Evolutionary conservation across 1,284 basidiomycete species (phyloP), one percentile per base, ranked within the genome.

Genomic region (Vanrija sp.): DNA sequence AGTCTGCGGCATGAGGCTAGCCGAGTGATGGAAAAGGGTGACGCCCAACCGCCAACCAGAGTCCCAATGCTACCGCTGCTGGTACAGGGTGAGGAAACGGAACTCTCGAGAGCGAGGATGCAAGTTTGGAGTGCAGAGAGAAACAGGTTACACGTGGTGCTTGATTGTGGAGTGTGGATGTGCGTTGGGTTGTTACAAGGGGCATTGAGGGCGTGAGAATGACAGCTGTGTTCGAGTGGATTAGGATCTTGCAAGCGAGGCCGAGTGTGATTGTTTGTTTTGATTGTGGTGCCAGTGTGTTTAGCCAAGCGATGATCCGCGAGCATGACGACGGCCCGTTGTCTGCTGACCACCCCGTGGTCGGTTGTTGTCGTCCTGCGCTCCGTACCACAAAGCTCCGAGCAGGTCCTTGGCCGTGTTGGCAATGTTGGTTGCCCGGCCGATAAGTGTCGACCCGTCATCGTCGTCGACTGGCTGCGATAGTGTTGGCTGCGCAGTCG

Each of bases 331-430:
- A n/a, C 47, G 50, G 4, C 38, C 36, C 15, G 38, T 14, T 10
- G 25, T 31, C 15, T 9, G 31, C 35, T 41, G 22, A 12, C n/a
- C 41, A n/a, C 18, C n/a, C 16, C 43, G 43, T 6, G 43, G 37
- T 8, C 46, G 47, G 9, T 25, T 36, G 23, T 43, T 22, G 20
- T 57, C 55, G 44, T 49, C 51, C 43, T 54, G 51, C 41, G 56
- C 53, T n/a, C 72, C 72, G 52, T 74, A 74, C 75, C 75, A 76
- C 54, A 76, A 57, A 3, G 71, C 69, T n/a, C 75, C 75, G 24
- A 77, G 60, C 20, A 77, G 62, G 54, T 75, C 76, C 58, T 73
- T 75, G 14, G 76, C 76, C 8, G 75, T 73, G 54, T 65, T 74
- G 36, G 75, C 75, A 51, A 77, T 75, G 54, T 73, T 76, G 36